Evolutionary conservation across 2,329 filamentous ascomycete genomes (phyloP).

Genomic region (Teratosphaeria pseudoeucalypti): DNA sequence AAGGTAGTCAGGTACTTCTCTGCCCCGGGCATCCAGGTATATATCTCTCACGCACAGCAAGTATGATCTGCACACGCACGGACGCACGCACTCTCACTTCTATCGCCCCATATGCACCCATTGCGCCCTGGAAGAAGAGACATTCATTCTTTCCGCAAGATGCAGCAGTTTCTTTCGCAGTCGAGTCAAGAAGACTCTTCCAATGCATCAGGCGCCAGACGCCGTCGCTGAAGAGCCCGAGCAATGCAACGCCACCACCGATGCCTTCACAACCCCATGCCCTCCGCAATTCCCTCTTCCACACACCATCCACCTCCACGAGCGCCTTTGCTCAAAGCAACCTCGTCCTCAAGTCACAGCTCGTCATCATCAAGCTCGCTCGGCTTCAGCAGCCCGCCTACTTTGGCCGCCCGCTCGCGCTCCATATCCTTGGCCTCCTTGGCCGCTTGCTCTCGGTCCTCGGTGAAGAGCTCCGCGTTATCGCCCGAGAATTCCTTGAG

Average conservation of each 20-base stretch:
- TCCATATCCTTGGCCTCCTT: slow-evolving; percentile 78
- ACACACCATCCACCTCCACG: neutral
- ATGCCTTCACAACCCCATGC: neutral
- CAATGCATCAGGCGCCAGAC: neutral
- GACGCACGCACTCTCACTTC: neutral
- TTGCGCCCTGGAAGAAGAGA: neutral
- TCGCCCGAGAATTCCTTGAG: slow-evolving; percentile 95
- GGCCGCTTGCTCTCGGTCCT: slow-evolving; percentile 89
- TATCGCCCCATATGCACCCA: neutral
- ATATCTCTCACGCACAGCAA: neutral
- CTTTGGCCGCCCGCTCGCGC: slow-evolving; percentile 84
- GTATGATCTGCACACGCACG: neutral
- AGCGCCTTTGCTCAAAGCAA: slow-evolving; percentile 17
- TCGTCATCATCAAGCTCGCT: slow-evolving; percentile 82
- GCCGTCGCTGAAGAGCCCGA: neutral
- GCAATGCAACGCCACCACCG: neutral
- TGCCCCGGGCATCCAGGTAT: neutral
- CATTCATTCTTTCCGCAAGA: neutral
- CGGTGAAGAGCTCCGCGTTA: slow-evolving; percentile 84
- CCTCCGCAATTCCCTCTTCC: neutral
- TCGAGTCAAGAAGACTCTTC: neutral
- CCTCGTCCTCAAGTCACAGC: slow-evolving; percentile 62
- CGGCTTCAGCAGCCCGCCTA: slow-evolving; percentile 90
- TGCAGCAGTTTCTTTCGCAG: neutral
- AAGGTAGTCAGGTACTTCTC: neutral